Evolutionary conservation across 2,329 filamentous ascomycete genomes (phyloP).

Genomic region (Fusarium miscanthi): DNA sequence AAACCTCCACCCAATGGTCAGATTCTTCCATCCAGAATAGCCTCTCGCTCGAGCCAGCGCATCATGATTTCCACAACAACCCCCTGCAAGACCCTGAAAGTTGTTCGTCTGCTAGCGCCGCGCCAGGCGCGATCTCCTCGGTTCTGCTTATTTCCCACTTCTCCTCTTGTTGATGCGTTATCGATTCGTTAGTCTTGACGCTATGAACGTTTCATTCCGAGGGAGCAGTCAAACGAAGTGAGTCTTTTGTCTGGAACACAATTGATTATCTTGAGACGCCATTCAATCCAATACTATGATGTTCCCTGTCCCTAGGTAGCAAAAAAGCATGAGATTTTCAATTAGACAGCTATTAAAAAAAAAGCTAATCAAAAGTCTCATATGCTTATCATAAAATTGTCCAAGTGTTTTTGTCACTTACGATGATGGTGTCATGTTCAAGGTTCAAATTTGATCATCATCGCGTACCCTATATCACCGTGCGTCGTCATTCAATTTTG

Average conservation of each 20-base stretch:
- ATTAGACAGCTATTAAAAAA: not conserved
- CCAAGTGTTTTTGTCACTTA: not conserved
- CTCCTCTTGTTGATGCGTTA: conserved; percentile 18
- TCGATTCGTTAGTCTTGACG: conserved; percentile 8
- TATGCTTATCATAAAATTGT: not conserved
- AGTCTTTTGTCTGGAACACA: conserved; percentile 1
- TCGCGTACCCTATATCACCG: conserved; percentile 6
- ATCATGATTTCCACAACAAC: conserved; percentile 13
- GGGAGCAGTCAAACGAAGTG: conserved; percentile 8
- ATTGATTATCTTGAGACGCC: not conserved
- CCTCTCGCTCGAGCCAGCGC: conserved; percentile 4
- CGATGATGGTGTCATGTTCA: not conserved
- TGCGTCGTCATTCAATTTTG: not conserved
- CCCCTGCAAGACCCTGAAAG: conserved; percentile 39
- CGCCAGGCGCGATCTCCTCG: conserved; percentile 24
- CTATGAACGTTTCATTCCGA: conserved; percentile 28
- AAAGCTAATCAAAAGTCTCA: not conserved
- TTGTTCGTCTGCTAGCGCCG: conserved; percentile 24
- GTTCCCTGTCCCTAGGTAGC: not conserved
- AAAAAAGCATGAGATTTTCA: not conserved
- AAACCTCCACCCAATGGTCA: conserved; percentile 1
- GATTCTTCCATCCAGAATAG: not conserved
- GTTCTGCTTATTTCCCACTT: conserved; percentile 29
- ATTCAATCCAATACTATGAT: not conserved
- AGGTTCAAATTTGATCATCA: not conserved